Conservation (phyloP, 73 alveolate genomes). For the Paramecium pentaurelia region DNA sequence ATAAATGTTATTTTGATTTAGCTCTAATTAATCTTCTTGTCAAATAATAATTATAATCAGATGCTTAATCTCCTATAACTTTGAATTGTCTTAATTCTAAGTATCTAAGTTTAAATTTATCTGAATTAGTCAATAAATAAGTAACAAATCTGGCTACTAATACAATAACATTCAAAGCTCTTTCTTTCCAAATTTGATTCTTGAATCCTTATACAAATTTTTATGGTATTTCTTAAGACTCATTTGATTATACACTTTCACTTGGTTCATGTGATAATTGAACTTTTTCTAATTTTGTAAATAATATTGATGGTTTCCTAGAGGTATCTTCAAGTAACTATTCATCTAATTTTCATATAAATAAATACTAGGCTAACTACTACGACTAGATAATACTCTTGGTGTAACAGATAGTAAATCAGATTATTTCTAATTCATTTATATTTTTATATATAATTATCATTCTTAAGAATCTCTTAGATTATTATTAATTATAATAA, state of each 20-base stretch:
- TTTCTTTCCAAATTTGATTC: constrained; percentile 1
- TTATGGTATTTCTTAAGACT: neutral
- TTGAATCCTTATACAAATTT: neutral
- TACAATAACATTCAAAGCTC: constrained; percentile 15
- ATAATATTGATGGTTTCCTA: neutral
- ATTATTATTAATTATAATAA: neutral
- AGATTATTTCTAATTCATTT: neutral
- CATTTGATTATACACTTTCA: neutral
- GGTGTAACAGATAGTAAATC: neutral
- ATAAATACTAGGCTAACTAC: neutral
- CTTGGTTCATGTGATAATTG: neutral
- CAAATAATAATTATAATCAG: constrained; percentile 33
- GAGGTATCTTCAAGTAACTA: neutral
- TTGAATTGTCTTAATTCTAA: constrained; percentile 9
- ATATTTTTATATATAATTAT: neutral
- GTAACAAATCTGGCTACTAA: constrained; percentile 33
- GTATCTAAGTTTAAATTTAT: constrained; percentile 12
- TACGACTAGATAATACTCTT: neutral
- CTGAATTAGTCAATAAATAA: neutral
- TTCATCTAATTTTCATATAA: neutral
- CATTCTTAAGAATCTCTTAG: neutral
- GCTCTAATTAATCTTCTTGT: neutral
- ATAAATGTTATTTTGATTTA: neutral
- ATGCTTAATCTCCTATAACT: constrained; percentile 9
- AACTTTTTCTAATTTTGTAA: neutral